phyloP scores from a whole-genome alignment of 495 filamentous ascomycete genomes.

The Talaromyces liani region DNA sequence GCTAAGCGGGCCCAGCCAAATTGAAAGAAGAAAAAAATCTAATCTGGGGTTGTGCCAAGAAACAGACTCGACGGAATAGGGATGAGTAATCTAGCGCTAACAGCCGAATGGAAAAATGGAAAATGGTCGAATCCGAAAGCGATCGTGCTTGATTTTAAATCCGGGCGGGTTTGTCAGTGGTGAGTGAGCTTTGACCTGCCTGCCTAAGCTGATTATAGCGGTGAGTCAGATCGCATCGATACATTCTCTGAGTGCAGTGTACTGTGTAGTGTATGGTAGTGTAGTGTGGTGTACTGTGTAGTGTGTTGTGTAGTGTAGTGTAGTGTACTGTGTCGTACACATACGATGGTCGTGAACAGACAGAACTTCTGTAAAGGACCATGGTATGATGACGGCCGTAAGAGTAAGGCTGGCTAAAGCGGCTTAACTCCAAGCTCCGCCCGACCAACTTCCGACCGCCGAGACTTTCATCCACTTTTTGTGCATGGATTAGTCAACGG shows the following conservation, averaged over 20 bases:
- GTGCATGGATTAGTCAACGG: background rate
- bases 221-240: background rate
- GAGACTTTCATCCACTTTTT: background rate
- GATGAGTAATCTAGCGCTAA: background rate
- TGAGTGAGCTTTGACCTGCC: background rate
- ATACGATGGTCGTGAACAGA: background rate
- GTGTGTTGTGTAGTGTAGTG: too few relatives aligned
- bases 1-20: background rate
- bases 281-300: too few relatives aligned
- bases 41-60: background rate
- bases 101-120: background rate
- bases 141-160: background rate
- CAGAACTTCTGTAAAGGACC: background rate
- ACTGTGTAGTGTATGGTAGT: too few relatives aligned
- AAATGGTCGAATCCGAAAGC: background rate
- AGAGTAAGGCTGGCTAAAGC: background rate
- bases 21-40: background rate
- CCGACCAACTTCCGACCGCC: background rate
- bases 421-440: background rate
- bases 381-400: slow-evolving; percentile 1
- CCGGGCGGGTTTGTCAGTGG: background rate
- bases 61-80: background rate
- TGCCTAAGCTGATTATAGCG: background rate
- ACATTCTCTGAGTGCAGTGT: background rate
- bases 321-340: background rate